Evolutionary conservation across 148 eudicot species (phyloP).

Genomic region (Mesembryanthemum crystallinum): DNA sequence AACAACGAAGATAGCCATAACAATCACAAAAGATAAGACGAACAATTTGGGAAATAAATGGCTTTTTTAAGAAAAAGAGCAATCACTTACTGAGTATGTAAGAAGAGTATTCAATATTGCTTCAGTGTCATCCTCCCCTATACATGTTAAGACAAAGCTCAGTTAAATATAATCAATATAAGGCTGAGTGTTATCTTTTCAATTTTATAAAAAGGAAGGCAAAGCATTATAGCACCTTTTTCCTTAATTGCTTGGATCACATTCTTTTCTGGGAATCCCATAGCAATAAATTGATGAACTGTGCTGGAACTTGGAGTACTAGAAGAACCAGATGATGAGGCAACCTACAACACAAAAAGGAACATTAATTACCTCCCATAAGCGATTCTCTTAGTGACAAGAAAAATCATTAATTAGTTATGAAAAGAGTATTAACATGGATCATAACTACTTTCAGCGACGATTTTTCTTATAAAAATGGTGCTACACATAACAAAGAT

Average conservation of each 20-base stretch:
- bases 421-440: not conserved
- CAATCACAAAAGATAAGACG: not conserved
- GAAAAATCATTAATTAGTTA: not conserved
- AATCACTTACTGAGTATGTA: constrained; percentile 16
- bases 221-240: constrained; percentile 12
- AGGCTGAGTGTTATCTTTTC: not conserved
- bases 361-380: not conserved
- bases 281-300: constrained; percentile 18
- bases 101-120: constrained; percentile 26
- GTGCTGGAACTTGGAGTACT: not conserved
- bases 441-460: not conserved
- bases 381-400: not conserved
- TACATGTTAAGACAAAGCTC: not conserved
- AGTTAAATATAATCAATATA: not conserved
- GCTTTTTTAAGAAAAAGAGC: too few species aligned
- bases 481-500: too few species aligned
- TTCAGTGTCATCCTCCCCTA: constrained; percentile 20
- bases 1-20: not conserved
- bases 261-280: constrained; percentile 17
- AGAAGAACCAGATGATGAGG: constrained; percentile 12
- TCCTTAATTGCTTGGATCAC: constrained; percentile 21
- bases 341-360: constrained; percentile 8
- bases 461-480: too few species aligned
- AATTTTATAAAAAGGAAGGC: not conserved
- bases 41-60: not conserved